These are phyloP conservation scores for Huiozyma sinensis DNA, from an alignment of 805 yeast species.

Conservation along the genomic window DNA sequence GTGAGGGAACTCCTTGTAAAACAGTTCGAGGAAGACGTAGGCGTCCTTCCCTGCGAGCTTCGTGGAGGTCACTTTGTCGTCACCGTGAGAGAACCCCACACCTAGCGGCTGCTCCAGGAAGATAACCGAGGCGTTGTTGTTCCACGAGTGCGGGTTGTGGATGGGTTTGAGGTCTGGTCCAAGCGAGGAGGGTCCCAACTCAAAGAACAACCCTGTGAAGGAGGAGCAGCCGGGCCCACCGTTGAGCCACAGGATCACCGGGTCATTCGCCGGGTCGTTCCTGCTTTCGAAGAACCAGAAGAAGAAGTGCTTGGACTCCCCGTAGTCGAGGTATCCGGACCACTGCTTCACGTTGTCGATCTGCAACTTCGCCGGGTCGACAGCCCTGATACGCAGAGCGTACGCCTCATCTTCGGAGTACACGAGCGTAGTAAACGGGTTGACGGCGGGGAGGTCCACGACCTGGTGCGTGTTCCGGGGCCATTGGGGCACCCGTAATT, in stretches of 20 bases:
- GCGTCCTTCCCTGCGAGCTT: conserved; percentile 83
- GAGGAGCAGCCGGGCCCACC: conserved; percentile 98
- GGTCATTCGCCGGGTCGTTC: conserved; percentile 77
- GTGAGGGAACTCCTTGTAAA: conserved; percentile 76
- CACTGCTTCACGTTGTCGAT: conserved; percentile 71
- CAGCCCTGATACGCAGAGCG: conserved; percentile 16
- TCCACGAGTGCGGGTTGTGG: conserved; percentile 82
- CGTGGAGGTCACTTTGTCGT: conserved; percentile 51
- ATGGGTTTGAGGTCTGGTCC: conserved; percentile 55
- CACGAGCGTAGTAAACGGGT: neutral
- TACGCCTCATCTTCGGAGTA: conserved; percentile 13
- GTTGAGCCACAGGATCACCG: conserved; percentile 77
- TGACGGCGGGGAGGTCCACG: neutral
- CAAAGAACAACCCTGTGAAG: conserved; percentile 80
- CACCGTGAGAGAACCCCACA: conserved; percentile 82
- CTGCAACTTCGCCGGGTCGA: conserved; percentile 38
- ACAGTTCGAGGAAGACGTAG: conserved; percentile 69
- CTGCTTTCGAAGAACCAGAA: conserved; percentile 92
- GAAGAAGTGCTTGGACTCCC: conserved; percentile 74
- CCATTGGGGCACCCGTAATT: neutral
- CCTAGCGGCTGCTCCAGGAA: conserved; percentile 91
- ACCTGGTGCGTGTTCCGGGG: neutral
- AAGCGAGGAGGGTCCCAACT: conserved; percentile 80
- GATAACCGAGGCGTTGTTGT: conserved; percentile 77
- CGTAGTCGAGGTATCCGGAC: conserved; percentile 74